Base-by-base conservation (phyloP, 2,329 filamentous ascomycete genomes). In the Talaromyces piceae region DNA sequence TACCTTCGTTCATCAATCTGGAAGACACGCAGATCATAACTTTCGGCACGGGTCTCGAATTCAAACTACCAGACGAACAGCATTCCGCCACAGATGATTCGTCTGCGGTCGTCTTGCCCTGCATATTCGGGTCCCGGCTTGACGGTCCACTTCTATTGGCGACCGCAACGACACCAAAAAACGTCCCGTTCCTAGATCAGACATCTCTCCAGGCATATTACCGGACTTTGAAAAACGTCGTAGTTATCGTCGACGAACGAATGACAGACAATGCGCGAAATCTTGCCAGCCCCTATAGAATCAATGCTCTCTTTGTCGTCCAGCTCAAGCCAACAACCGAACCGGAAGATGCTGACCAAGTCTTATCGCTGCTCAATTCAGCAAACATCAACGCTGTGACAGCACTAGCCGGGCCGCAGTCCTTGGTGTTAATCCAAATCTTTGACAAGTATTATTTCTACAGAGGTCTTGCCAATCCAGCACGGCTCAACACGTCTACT, bases 181-280 rank as follows among this genome's bases (percentile, higher is more conserved):
- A 50, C 20, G 30, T 50, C 41, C 48, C 48, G 41, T 50, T 50
- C 39, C n/a, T 45, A 12, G 30, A 45, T 26, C 30, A 41, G 45
- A 7, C 4, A 16, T 22, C 41, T 45, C 41, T 50, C n/a, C 48
- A 41, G 22, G 20, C 20, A 6, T 50, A 50, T 41, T 50, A 50
- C 22, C 13, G 28, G 37, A 20, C 37, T 27, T 23, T 45, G 20
- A 37, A 37, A n/a, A 16, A 22, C 23, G 28, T 50, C 23, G 53
- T 65, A 5, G 57, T 65, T n/a, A 52, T 64, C 30, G 61, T 63
- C 22, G 59, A 64, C 12, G 61, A 64, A 23, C 54, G 56, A 46
- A 65, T 65, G 63, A 62, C 60, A 16, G 63, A 65, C 37, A 63
- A 64, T 55, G 60, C 63, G 22, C 57, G 63, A 30, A 63, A 62